phyloP scores from a whole-genome alignment of 805 yeast genomes.

The Candida anglica region DNA sequence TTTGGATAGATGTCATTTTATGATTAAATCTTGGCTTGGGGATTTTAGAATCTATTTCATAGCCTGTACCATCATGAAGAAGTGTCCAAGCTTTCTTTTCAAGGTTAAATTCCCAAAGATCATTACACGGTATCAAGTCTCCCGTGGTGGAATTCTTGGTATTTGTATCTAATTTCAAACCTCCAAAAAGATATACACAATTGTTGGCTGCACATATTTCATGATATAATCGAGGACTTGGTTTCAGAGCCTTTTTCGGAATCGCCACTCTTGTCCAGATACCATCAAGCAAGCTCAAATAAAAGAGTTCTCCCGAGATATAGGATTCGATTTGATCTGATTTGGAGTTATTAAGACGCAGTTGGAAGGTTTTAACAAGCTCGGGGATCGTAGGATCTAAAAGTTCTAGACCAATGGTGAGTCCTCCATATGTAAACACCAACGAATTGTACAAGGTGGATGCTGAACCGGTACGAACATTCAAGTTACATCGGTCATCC shows the following conservation, averaged over 20 bases:
- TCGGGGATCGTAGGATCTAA: slow-evolving; percentile 30
- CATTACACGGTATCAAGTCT: slow-evolving; percentile 52
- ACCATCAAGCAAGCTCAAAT: slow-evolving; percentile 54
- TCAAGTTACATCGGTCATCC: slow-evolving; percentile 52
- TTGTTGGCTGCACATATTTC: slow-evolving; percentile 49
- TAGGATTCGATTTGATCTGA: slow-evolving; percentile 27
- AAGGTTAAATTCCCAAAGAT: slow-evolving; percentile 65
- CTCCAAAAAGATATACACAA: slow-evolving; percentile 61
- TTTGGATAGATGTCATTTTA: slow-evolving; percentile 39
- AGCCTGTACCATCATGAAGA: slow-evolving; percentile 32
- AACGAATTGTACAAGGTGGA: slow-evolving; percentile 54
- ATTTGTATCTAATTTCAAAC: slow-evolving; percentile 27
- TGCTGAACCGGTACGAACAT: slow-evolving; percentile 68
- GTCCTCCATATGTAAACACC: slow-evolving; percentile 66
- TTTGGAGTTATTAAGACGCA: slow-evolving; percentile 24
- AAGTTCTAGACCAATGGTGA: slow-evolving; percentile 53
- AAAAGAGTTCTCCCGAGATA: slow-evolving; percentile 62
- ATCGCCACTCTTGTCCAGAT: slow-evolving; percentile 48
- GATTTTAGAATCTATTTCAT: slow-evolving; percentile 13
- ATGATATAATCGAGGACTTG: slow-evolving; percentile 53
- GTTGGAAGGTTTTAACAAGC: slow-evolving; percentile 34
- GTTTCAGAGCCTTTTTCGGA: slow-evolving; percentile 21
- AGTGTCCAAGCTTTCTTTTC: slow-evolving; percentile 51
- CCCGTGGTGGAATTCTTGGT: slow-evolving; percentile 15
- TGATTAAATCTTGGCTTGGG: slow-evolving; percentile 50